Conservation (phyloP, 768 basidiomycete genomes). For the Suillus subluteus region DNA sequence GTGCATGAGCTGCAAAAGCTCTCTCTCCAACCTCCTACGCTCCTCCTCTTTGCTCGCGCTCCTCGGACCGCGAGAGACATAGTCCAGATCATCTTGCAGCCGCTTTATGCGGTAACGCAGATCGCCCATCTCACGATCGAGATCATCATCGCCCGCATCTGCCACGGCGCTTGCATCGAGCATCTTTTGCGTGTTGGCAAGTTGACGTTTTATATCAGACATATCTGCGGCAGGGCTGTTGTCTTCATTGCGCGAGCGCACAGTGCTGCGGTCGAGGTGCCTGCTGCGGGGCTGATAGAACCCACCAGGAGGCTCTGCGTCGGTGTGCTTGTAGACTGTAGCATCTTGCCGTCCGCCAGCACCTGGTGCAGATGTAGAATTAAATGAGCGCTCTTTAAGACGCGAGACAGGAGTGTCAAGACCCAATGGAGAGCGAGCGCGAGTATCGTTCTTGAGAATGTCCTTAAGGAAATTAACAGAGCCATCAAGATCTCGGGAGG, state of each 20-base stretch:
- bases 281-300: slow-evolving; percentile 83
- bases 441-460: slow-evolving; percentile 84
- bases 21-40: slow-evolving; percentile 82
- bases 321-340: slow-evolving; percentile 87
- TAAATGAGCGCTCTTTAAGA: slow-evolving; percentile 74
- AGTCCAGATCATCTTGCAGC: slow-evolving; percentile 91
- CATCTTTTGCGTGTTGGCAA: slow-evolving; percentile 78
- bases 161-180: slow-evolving; percentile 76
- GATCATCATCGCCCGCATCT: slow-evolving; percentile 81
- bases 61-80: slow-evolving; percentile 76
- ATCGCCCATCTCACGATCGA: slow-evolving; percentile 90
- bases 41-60: slow-evolving; percentile 82
- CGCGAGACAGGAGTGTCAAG: slow-evolving; percentile 59
- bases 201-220: slow-evolving; percentile 82
- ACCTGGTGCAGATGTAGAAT: slow-evolving; percentile 50
- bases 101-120: slow-evolving; percentile 83
- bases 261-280: slow-evolving; percentile 82
- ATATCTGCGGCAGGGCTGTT: slow-evolving; percentile 68
- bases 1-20: slow-evolving; percentile 84
- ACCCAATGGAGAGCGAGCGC: slow-evolving; percentile 64
- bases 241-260: slow-evolving; percentile 75
- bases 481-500: slow-evolving; percentile 83
- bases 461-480: slow-evolving; percentile 90
- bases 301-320: slow-evolving; percentile 57
- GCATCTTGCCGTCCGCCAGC: slow-evolving; percentile 80